Base-by-base conservation (phyloP, 768 basidiomycete species). In the Kwoniella heveanensis region DNA sequence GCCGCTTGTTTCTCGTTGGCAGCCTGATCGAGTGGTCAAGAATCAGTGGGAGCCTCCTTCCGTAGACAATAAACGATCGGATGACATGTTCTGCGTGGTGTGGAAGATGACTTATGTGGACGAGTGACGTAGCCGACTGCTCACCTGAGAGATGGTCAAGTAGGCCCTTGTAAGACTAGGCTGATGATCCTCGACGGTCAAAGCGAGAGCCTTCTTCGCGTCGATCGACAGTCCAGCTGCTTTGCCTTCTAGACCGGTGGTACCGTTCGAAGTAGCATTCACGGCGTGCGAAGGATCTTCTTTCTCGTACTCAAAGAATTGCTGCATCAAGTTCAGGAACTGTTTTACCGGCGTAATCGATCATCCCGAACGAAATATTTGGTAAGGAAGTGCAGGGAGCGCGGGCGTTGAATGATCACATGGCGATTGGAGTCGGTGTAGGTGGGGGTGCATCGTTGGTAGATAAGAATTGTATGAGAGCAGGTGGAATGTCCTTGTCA, bases 81-180 rank as follows among this genome's bases (percentile, higher is more conserved):
- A 13, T 32, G 32, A 32, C 5, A 32, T 32, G 39, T 25, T 30
- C 36, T 21, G 6, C 27, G n/a, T n/a, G 25, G 26, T 15, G 7
- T 6, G 13, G 44, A 19, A 29, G 24, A 50, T 30, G 22, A 1
- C n/a, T 19, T 9, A 9, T 8, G 10, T 8, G 10, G 21, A 19
- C 27, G 29, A 25, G 3, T 26, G 1, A 3, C 22, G 15, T 52
- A 15, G 26, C 39, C 10, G 10, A 17, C 8, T 17, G 32, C 77
- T 61, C 44, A 78, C 77, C 68, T 80, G 80, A 10, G 79, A 80
- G 19, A 81, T 79, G 12, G 80, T 81, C 37, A 81, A 48, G 60
- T 79, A 81, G 0, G 79, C 77, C 44, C 71, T 68, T 8, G 68
- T 71, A 0, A 77, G 77, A 36, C 68, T 71, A 12, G 68, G 60